Conservation (phyloP, 2,329 filamentous ascomycete species). For the Fusarium verrucosum region DNA sequence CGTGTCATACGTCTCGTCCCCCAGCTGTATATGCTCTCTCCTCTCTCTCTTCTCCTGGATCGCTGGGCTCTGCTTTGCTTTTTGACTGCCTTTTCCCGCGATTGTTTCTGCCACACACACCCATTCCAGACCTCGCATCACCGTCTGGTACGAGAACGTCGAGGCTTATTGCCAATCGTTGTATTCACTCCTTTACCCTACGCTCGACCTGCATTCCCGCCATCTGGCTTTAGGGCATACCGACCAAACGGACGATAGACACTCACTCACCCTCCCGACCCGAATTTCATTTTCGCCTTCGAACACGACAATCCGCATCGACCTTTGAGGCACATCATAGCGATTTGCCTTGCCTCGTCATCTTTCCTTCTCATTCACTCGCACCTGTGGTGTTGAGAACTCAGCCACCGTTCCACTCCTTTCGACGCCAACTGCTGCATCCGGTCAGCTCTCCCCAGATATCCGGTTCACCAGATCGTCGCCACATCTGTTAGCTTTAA, state of each 20-base stretch:
- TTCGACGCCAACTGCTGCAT: conserved; percentile 38
- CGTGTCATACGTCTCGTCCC: conserved; percentile 29
- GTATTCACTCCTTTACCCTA: conserved; percentile 31
- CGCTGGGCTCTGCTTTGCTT: conserved; percentile 26
- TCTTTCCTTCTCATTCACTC: conserved; percentile 26
- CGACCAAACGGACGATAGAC: conserved; percentile 25
- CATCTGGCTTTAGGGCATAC: conserved; percentile 30
- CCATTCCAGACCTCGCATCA: conserved; percentile 47
- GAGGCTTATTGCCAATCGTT: conserved; percentile 39
- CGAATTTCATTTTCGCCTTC: conserved; percentile 13
- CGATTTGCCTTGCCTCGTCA: conserved; percentile 12
- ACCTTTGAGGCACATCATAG: conserved; percentile 1
- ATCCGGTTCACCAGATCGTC: conserved; percentile 22
- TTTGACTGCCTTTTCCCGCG: conserved; percentile 24
- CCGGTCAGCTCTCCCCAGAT: conserved; percentile 38
- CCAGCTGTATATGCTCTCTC: conserved; percentile 28
- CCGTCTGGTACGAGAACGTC: conserved; percentile 49
- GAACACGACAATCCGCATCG: conserved; percentile 17
- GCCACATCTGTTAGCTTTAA: conserved; percentile 32
- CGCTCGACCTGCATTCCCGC: conserved; percentile 25
- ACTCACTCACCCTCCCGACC: conserved; percentile 1
- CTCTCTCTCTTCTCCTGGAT: conserved; percentile 32
- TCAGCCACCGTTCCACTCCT: conserved; percentile 37
- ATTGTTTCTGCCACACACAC: conserved; percentile 37
- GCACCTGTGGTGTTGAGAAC: conserved; percentile 44